Conservation (phyloP, 768 basidiomycete species). For the Xerocomellus amylosporus region DNA sequence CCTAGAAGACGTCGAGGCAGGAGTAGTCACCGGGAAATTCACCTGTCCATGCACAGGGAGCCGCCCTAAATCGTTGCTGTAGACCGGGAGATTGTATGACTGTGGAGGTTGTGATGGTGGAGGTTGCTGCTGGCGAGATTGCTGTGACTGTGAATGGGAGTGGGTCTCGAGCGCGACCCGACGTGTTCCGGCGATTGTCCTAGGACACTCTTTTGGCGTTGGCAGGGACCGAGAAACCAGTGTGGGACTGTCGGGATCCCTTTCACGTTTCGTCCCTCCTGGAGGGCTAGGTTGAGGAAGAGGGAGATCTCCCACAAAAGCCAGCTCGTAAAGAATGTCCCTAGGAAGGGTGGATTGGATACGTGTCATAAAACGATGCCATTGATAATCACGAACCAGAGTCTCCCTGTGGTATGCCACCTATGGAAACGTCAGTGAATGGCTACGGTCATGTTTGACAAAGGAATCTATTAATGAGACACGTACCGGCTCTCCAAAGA, state of each 20-base stretch:
- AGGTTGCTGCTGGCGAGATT: conserved; percentile 1
- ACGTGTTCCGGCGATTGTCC: conserved; percentile 35
- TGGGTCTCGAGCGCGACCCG: conserved; percentile 32
- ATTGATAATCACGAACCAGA: conserved; percentile 39
- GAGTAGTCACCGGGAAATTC: conserved; percentile 8
- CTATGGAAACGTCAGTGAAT: conserved; percentile 21
- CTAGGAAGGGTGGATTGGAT: conserved; percentile 32
- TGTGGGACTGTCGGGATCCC: conserved; percentile 52
- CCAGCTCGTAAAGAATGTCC: conserved; percentile 73
- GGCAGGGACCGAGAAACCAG: conserved; percentile 6
- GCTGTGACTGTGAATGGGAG: conserved; percentile 12
- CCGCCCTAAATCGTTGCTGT: conserved; percentile 55
- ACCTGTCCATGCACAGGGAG: conserved; percentile 43
- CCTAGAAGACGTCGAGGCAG: neutral
- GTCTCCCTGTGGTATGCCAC: conserved; percentile 47
- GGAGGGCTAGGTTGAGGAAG: conserved; percentile 55
- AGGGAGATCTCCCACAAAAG: conserved; percentile 68
- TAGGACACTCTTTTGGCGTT: conserved; percentile 13
- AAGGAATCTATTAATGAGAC: neutral
- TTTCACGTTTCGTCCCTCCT: conserved; percentile 58
- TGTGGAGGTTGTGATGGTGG: conserved; percentile 9
- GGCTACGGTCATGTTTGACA: neutral
- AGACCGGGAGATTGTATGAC: conserved; percentile 47
- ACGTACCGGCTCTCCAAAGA: conserved; percentile 36
- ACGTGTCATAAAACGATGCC: neutral